phyloP scores from a whole-genome alignment of 2,329 filamentous ascomycete genomes.

The Ceratocystis papillata region DNA sequence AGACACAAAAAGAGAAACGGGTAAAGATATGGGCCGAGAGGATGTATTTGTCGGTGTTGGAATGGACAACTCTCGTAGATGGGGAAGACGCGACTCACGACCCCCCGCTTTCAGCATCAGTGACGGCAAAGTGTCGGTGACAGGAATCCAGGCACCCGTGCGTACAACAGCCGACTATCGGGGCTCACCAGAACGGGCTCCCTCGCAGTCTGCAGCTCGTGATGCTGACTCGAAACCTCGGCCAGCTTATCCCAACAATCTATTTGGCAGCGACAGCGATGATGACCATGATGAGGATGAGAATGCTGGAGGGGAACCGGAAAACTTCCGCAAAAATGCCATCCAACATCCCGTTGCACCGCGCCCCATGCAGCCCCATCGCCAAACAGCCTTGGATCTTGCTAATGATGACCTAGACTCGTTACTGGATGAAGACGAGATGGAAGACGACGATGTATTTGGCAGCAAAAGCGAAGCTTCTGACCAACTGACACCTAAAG shows the following conservation, averaged over 20 bases:
- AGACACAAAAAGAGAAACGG: background rate
- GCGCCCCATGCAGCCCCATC: conserved; percentile 16
- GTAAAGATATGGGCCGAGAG: background rate
- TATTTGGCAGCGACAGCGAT: conserved; percentile 19
- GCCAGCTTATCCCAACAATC: background rate
- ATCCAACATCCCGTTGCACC: conserved; percentile 12
- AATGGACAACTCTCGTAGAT: conserved; percentile 17
- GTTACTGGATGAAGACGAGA: conserved; percentile 20
- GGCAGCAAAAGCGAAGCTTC: conserved; percentile 13
- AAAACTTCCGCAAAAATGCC: conserved; percentile 4
- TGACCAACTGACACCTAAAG: conserved; percentile 21
- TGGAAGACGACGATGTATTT: conserved; percentile 16
- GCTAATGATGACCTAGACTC: conserved; percentile 22
- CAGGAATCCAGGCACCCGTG: conserved; percentile 7
- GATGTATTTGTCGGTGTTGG: conserved; percentile 22
- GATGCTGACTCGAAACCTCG: conserved; percentile 5
- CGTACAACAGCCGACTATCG: conserved; percentile 14
- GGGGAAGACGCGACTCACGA: conserved; percentile 21
- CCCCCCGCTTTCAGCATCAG: conserved; percentile 22
- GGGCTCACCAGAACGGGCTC: conserved; percentile 17
- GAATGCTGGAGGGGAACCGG: conserved; percentile 10
- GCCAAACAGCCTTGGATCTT: conserved; percentile 21
- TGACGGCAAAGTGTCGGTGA: conserved; percentile 22
- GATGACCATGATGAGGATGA: conserved; percentile 22
- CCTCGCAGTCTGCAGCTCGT: conserved; percentile 13